Evolutionary conservation across 1,284 basidiomycete genomes (phyloP), one percentile per base, ranked within the genome.

Genomic region (Gomphus sp.): DNA sequence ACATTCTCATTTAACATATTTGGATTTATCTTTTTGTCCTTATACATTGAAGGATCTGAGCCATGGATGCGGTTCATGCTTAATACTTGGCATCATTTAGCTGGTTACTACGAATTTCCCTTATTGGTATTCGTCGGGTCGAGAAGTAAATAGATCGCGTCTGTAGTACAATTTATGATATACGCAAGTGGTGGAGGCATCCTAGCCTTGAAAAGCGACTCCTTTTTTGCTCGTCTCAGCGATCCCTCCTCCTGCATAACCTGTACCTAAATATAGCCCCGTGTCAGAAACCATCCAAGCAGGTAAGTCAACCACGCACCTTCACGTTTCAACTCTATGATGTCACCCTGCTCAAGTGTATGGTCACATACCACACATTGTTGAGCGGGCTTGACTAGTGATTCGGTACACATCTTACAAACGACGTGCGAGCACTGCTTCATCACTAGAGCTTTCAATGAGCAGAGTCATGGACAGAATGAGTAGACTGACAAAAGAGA

Each of bases 231-330:
- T 82, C 0, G 87, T 86, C 71, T 93, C 90, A n/a, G 92, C 89
- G 62, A 92, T 71, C n/a, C 92, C 92, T 22, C 92, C 92, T 39
- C 89, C 89, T 8, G 92, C 91, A 66, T 89, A 94, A 0, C 92
- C 92, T 5, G 92, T 95, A 22, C 91, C 89, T 91, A n/a, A 56
- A 39, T 44, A 56, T 62, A 60, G 61, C 52, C 39, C 54, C 2
- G 55, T 54, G 11, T 44, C n/a, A 28, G n/a, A 39, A 61, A 28
- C 52, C n/a, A 12, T 36, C 7, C 8, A 45, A 33, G 54, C 5
- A 25, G 22, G 45, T 43, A 43, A 51, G 18, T 49, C 34, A 25
- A 22, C 9, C 7, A 48, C 12, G 4, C 59, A 85, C 91, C 92
- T 81, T 96, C 92, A 62, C 91, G 80, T 65, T 84, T 81, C 36